Evolutionary conservation across 2,329 filamentous ascomycete species (phyloP), one percentile per base, ranked within the genome.

Genomic region (Nannizzia gypsea): DNA sequence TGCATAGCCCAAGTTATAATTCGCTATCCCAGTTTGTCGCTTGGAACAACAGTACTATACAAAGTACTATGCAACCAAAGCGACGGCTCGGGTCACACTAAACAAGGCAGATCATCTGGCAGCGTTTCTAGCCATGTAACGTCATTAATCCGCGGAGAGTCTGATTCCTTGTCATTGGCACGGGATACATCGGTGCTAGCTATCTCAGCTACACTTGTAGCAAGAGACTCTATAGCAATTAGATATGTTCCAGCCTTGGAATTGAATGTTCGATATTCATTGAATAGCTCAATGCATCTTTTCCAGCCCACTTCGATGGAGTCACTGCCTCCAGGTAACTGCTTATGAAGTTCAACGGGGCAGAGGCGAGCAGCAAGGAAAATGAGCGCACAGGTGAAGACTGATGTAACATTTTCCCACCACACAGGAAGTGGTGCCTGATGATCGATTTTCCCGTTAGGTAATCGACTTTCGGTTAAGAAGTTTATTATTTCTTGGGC

Each of bases 361-460:
- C 64, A 64, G 28, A 58, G 31, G 6, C 63, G 63, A 15, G 63
- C 63, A 4, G 63, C 63, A 26, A 65, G 48, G 8, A 65, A 40
- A 17, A 62, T 58, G 6, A 58, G 61, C 3, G 59, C 61, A 34
- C 63, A 65, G 8, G 61, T 60, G 36, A 59, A 65, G 22, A 60
- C 22, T 28, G 61, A 62, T 15, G 55, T 59, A 6, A 62, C 48
- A 50, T 60, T 65, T 42, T 65, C 64, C 64, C 64, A 65, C 60
- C 63, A 63, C 1, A 60, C 31, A 2, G 64, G 63, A 6, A 64
- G 38, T 3, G 60, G 59, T 2, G 57, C 59, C 3, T 57, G 28
- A 24, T 57, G 36, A 26, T 62, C 26, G 13, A 38, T 9, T 50
- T 42, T 58, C 9, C 52, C 48, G 48, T 61, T 34, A 8, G 36